phyloP scores from a whole-genome alignment of 768 basidiomycete genomes.

The Baorangia bicolor region DNA sequence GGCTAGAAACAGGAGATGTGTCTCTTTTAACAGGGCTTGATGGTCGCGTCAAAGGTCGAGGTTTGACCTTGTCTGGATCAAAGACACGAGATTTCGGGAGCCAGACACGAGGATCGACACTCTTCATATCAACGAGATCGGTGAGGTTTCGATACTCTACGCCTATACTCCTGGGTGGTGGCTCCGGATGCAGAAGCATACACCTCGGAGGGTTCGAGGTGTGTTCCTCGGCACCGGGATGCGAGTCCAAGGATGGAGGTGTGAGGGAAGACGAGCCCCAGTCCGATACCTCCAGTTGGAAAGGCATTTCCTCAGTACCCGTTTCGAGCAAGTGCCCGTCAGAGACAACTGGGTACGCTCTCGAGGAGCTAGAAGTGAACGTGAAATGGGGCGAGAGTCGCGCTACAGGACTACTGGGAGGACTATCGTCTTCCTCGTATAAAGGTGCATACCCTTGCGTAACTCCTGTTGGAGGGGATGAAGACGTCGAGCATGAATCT shows the following conservation, averaged over 20 bases:
- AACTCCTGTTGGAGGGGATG: conserved; percentile 28
- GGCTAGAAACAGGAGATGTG: background rate
- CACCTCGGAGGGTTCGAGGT: conserved; percentile 1
- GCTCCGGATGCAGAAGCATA: conserved; percentile 5
- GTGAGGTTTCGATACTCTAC: conserved; percentile 21
- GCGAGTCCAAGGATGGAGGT: conserved; percentile 1
- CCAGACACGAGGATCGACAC: conserved; percentile 30
- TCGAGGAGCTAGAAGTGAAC: conserved; percentile 18
- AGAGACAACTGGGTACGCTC: conserved; percentile 12
- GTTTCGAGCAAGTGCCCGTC: background rate
- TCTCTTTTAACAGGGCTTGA: conserved; percentile 21
- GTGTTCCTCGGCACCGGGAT: conserved; percentile 12
- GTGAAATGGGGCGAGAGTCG: conserved; percentile 17
- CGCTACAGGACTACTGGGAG: conserved; percentile 1
- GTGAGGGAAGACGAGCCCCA: conserved; percentile 1
- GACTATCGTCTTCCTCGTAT: conserved; percentile 16
- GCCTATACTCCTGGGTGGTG: conserved; percentile 12
- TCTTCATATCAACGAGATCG: conserved; percentile 12
- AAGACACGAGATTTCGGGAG: conserved; percentile 24
- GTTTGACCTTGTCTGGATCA: conserved; percentile 28
- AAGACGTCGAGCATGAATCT: conserved; percentile 7
- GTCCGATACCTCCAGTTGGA: conserved; percentile 7
- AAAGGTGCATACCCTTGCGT: conserved; percentile 20
- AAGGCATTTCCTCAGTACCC: background rate
- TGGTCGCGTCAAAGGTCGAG: conserved; percentile 20